These are phyloP conservation scores for Blastobotrys illinoisensis DNA, from an alignment of 1,139 yeast genomes.

Conservation along the genomic window DNA sequence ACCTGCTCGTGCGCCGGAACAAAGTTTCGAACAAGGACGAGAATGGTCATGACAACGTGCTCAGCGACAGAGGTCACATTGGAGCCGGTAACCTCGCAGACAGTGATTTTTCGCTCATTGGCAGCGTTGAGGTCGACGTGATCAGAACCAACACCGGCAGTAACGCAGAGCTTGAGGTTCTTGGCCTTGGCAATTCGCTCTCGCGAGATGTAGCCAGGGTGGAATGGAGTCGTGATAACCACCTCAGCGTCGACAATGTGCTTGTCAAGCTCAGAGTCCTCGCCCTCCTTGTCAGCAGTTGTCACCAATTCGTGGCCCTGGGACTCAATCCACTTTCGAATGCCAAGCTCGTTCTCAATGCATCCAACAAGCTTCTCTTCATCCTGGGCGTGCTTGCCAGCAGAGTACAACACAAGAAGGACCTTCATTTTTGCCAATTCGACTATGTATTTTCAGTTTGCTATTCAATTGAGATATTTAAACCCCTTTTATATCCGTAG, in stretches of 20 bases:
- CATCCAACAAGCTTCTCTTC: slow-evolving; percentile 62
- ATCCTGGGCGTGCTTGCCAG: slow-evolving; percentile 48
- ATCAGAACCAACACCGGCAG: slow-evolving; percentile 86
- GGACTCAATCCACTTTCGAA: slow-evolving; percentile 56
- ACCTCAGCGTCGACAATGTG: slow-evolving; percentile 67
- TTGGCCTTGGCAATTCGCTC: slow-evolving; percentile 67
- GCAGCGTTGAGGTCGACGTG: slow-evolving; percentile 74
- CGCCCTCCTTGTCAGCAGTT: slow-evolving; percentile 69
- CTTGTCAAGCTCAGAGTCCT: slow-evolving; percentile 52
- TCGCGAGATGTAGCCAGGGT: slow-evolving; percentile 68
- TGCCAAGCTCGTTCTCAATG: slow-evolving; percentile 71
- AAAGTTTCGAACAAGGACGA: slow-evolving; percentile 67
- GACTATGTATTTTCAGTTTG: not conserved
- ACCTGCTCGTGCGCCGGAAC: slow-evolving; percentile 75
- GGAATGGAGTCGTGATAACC: slow-evolving; percentile 78
- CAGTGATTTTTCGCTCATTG: slow-evolving; percentile 56
- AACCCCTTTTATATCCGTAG: not conserved
- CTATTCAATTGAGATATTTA: not conserved
- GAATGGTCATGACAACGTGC: slow-evolving; percentile 71
- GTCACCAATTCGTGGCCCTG: slow-evolving; percentile 65
- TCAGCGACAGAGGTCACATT: slow-evolving; percentile 79
- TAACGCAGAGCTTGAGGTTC: slow-evolving; percentile 64
- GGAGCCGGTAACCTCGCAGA: slow-evolving; percentile 77
- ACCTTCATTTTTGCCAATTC: slow-evolving; percentile 22
- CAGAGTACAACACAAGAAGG: slow-evolving; percentile 31